Base-by-base conservation (phyloP, 2,329 filamentous ascomycete genomes). In the Exserohilum turcica region DNA sequence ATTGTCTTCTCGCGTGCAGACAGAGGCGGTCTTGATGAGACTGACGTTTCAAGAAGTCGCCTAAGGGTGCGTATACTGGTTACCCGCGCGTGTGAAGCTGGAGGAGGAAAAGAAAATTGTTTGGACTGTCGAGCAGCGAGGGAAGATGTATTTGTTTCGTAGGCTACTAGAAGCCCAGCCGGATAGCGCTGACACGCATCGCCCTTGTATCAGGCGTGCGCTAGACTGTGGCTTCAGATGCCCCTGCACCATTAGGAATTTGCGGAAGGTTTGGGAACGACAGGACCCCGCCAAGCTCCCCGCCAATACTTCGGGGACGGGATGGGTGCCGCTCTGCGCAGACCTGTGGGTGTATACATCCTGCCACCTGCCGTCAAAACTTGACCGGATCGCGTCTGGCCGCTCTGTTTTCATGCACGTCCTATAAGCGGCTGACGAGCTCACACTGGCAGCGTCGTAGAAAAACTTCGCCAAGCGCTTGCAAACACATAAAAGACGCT, bases 71-170 rank as follows among this genome's bases (percentile, higher is more conserved):
- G 48, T 44, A 16, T 28, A 33, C 38, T 62, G 48, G 47, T 52
- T 58, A 51, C 42, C 43, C 44, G 47, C 39, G 43, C 16, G 43
- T 43, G 52, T 28, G 36, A 54, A 55, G 49, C 43, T 57, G 51
- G 50, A 40, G 53, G 54, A 43, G 52, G 54, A 46, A 38, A 42
- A 39, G 52, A 46, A 53, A 47, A 43, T 48, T 48, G 56, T 63
- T 63, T 63, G 54, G 56, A 58, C 45, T 55, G 49, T 47, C 44
- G 59, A 52, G 56, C 43, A 59, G 49, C 57, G 58, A 48, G 48
- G 54, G 48, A 52, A 57, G 56, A 57, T 51, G 57, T 65, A 61
- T 53, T 67, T 67, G 67, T 68, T 70, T 67, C 64, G 59, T 44
- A 57, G 56, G 43, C 54, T 44, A 57, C 27, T 44, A 43, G 52